phyloP scores from a whole-genome alignment of 352 stramenopile genomes.

The Phytophthora chlamydospora region DNA sequence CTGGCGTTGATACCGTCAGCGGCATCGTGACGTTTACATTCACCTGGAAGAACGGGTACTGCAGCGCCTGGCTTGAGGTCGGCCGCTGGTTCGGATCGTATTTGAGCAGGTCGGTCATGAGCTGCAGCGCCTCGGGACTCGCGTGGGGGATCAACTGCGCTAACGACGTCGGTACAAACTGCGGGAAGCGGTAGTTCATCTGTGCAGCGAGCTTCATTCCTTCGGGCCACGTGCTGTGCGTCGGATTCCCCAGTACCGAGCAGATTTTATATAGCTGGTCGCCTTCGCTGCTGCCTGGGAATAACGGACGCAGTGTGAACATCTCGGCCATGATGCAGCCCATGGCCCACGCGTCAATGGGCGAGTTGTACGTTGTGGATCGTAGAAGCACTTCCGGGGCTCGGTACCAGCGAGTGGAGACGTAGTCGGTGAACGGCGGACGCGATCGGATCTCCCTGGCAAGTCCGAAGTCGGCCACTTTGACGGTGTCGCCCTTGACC shows the following conservation, averaged over 20 bases:
- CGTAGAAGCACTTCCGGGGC: slow-evolving; percentile 97
- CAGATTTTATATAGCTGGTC: slow-evolving; percentile 99
- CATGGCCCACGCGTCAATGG: slow-evolving; percentile 97
- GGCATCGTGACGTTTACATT: slow-evolving; percentile 79
- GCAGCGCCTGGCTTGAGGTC: slow-evolving; percentile 92
- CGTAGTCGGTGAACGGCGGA: slow-evolving; percentile 97
- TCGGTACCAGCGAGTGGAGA: slow-evolving; percentile 98
- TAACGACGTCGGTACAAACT: slow-evolving; percentile 93
- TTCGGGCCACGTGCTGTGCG: slow-evolving; percentile 91
- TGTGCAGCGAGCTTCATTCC: slow-evolving; percentile 94
- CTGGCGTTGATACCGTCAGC: slow-evolving; percentile 70
- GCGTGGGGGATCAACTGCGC: slow-evolving; percentile 91
- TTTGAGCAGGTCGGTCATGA: slow-evolving; percentile 94
- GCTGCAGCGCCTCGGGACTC: slow-evolving; percentile 88
- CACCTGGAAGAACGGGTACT: slow-evolving; percentile 96
- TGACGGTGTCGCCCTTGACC: slow-evolving; percentile 94
- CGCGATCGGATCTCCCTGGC: slow-evolving; percentile 92
- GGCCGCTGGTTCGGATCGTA: slow-evolving; percentile 94
- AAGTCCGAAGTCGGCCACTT: slow-evolving; percentile 99
- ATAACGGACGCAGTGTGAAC: slow-evolving; percentile 96
- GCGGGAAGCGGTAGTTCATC: slow-evolving; percentile 96
- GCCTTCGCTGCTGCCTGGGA: slow-evolving; percentile 96
- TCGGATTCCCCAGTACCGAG: slow-evolving; percentile 94
- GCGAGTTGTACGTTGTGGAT: slow-evolving; percentile 95
- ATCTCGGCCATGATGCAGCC: slow-evolving; percentile 99